Conservation (phyloP, 73 alveolate species). For the Paramecium primaurelia region DNA sequence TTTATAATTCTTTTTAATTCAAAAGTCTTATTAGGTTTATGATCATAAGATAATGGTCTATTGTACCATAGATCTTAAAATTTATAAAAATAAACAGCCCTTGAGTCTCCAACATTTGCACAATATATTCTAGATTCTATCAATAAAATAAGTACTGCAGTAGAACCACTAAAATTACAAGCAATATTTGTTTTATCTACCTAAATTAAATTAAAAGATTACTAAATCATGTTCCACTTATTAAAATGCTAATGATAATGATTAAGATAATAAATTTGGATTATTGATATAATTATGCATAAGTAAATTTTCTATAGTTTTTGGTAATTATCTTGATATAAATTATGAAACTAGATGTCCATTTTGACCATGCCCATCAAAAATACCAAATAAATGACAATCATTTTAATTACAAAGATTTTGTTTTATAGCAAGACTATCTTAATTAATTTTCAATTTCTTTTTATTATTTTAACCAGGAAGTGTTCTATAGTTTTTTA, state of each 20-base stretch:
- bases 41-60: constrained; percentile 56
- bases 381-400: constrained; percentile 11
- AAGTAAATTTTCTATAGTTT: background rate
- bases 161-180: constrained; percentile 52
- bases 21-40: constrained; percentile 50
- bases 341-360: constrained; percentile 56
- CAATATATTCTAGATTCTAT: constrained; percentile 38
- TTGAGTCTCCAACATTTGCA: constrained; percentile 69
- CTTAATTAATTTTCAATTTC: background rate
- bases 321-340: background rate
- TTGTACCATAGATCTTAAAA: background rate
- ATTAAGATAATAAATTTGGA: background rate
- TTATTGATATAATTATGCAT: background rate
- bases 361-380: constrained; percentile 60
- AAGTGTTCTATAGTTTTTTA: background rate
- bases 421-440: background rate
- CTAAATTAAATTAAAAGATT: background rate
- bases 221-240: background rate
- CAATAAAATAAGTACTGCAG: constrained; percentile 15
- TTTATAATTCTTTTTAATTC: constrained; percentile 58
- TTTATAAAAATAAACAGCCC: constrained; percentile 46
- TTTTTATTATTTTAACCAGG: background rate
- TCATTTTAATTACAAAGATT: background rate
- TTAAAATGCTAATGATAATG: background rate
- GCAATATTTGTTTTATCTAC: constrained; percentile 36